Evolutionary conservation across 495 filamentous ascomycete species (phyloP).

Genomic region (Pyrenula massariospora): DNA sequence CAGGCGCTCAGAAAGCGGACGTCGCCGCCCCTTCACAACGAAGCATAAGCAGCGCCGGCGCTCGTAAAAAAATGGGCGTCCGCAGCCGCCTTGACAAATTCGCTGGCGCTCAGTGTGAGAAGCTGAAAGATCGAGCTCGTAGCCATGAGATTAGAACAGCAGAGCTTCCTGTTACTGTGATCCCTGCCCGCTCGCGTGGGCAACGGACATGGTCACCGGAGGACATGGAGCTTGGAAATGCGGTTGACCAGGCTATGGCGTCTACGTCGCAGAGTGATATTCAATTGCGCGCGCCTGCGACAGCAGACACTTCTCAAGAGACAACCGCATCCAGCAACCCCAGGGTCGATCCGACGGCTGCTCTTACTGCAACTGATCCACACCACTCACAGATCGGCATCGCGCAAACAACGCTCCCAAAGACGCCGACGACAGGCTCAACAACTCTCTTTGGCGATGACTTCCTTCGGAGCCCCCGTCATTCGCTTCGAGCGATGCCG

Average conservation of each 20-base stretch:
- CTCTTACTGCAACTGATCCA: background rate
- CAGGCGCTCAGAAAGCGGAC: conserved; percentile 5
- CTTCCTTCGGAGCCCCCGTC: background rate
- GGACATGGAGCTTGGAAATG: background rate
- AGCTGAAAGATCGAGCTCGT: conserved; percentile 9
- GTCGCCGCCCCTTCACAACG: background rate
- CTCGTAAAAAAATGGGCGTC: conserved; percentile 1
- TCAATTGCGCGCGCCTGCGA: background rate
- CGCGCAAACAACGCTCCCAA: background rate
- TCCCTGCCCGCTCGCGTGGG: conserved; percentile 51
- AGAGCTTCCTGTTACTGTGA: conserved; percentile 49
- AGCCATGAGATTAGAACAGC: conserved; percentile 10
- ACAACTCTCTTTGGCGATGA: background rate
- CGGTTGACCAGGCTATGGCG: background rate
- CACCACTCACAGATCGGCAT: background rate
- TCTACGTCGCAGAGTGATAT: background rate
- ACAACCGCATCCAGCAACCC: background rate
- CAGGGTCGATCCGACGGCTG: background rate
- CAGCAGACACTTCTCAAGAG: background rate
- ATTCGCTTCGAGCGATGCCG: background rate
- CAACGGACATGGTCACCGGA: conserved; percentile 31
- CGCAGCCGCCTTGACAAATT: conserved; percentile 18
- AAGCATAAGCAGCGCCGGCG: background rate
- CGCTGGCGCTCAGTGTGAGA: conserved; percentile 15
- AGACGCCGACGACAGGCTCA: background rate